These are phyloP conservation scores for Diospyros lotus DNA, from an alignment of 148 eudicot genomes.

Conservation along the genomic window DNA sequence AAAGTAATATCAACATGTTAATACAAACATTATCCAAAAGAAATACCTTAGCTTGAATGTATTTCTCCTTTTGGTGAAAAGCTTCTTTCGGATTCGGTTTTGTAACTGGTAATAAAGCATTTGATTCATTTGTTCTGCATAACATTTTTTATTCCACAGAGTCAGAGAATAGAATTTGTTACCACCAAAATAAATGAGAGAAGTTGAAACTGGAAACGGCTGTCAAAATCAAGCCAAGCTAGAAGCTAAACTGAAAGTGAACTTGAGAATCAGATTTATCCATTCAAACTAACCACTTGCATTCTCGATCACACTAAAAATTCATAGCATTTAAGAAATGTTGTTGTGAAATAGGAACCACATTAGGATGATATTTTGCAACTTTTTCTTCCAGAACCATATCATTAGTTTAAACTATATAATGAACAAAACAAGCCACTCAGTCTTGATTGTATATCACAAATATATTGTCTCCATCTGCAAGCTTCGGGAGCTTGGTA, in stretches of 20 bases:
- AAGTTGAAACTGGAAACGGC: background rate
- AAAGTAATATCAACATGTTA: background rate
- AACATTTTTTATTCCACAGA: conserved; percentile 1
- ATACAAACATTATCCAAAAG: background rate
- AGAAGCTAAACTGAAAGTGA: background rate
- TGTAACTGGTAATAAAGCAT: conserved; percentile 25
- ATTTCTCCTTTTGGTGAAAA: conserved; percentile 62
- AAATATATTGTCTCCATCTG: too few species aligned
- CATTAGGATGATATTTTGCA: background rate
- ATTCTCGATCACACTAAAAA: conserved; percentile 3
- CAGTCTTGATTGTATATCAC: background rate
- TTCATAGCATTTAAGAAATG: background rate
- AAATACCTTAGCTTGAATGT: conserved; percentile 78
- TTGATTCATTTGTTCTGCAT: conserved; percentile 49
- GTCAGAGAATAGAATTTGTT: background rate
- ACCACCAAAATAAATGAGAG: background rate
- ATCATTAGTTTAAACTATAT: background rate
- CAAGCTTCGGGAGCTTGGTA: too few species aligned
- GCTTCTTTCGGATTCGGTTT: conserved; percentile 66
- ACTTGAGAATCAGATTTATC: background rate
- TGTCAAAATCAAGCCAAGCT: background rate
- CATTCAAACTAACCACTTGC: background rate
- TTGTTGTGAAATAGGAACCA: background rate
- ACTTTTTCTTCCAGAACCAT: background rate
- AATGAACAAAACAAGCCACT: background rate